phyloP scores from a whole-genome alignment of 2,329 filamentous ascomycete species.

The Didymella pomorum region DNA sequence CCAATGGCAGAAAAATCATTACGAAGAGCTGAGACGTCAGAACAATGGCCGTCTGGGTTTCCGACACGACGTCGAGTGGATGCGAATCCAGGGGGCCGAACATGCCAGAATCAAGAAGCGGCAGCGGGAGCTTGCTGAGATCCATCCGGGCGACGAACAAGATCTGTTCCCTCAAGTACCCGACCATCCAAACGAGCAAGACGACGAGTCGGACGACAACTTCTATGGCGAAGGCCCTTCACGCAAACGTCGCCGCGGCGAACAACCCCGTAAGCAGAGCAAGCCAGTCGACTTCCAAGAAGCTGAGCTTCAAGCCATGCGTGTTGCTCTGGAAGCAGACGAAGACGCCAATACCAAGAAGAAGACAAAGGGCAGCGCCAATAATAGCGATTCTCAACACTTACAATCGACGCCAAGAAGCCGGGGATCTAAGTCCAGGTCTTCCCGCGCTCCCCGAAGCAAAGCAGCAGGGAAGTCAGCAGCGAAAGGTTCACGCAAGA shows the following conservation, averaged over 20 bases:
- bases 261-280: constrained; percentile 24
- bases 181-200: neutral
- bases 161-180: constrained; percentile 24
- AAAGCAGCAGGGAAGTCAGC: constrained; percentile 12
- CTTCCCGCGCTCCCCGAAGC: constrained; percentile 4
- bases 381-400: constrained; percentile 16
- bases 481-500: constrained; percentile 19
- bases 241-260: constrained; percentile 27
- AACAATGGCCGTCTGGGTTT: constrained; percentile 31
- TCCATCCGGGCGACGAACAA: constrained; percentile 20
- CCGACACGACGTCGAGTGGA: constrained; percentile 41
- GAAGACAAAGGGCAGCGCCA: constrained; percentile 23
- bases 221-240: constrained; percentile 13
- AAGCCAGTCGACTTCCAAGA: constrained; percentile 32
- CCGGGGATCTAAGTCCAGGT: constrained; percentile 11
- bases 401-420: constrained; percentile 9
- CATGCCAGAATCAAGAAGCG: constrained; percentile 28
- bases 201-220: constrained; percentile 19
- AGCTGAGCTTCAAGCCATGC: constrained; percentile 41
- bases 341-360: constrained; percentile 30
- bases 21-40: constrained; percentile 28
- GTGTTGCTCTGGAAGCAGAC: constrained; percentile 38
- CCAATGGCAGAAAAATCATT: constrained; percentile 31
- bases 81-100: constrained; percentile 35
- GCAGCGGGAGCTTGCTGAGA: constrained; percentile 25